Conservation (phyloP, 495 filamentous ascomycete genomes). For the Astrothelium subdiscretum region DNA sequence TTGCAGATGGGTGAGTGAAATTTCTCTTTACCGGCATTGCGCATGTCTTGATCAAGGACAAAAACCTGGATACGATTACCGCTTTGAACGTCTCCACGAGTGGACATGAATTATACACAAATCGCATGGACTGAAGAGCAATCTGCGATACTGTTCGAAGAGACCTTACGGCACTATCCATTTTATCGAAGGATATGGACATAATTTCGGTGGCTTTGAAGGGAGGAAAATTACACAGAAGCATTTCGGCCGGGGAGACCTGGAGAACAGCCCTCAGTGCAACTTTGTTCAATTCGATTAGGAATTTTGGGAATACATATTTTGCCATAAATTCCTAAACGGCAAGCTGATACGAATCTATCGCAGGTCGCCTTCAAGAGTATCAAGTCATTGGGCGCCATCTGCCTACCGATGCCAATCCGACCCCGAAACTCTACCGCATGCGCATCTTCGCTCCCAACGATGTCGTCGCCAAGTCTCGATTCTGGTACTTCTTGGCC, state of each 20-base stretch:
- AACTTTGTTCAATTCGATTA: no score
- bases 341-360: neutral
- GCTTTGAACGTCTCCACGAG: neutral
- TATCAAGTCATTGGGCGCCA: constrained; percentile 99
- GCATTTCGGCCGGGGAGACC: no score
- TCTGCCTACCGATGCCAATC: constrained; percentile 89
- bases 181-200: no score
- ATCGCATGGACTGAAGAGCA: neutral
- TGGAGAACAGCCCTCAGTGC: no score
- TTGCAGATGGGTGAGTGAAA: constrained; percentile 45
- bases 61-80: neutral
- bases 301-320: no score
- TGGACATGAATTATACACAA: neutral
- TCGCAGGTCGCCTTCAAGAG: constrained; percentile 88
- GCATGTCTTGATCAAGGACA: neutral
- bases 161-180: neutral
- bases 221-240: no score
- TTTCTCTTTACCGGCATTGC: constrained; percentile 20
- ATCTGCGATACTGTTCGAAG: neutral
- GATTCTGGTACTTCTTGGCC: constrained; percentile 99
- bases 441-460: constrained; percentile 99
- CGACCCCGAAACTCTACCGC: constrained; percentile 94
- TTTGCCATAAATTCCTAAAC: neutral
- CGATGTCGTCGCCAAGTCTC: constrained; percentile 92
- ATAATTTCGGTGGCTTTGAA: no score